Conservation (phyloP, 371 early-diverging fungal genomes). For the Zancudomyces culisetae region DNA sequence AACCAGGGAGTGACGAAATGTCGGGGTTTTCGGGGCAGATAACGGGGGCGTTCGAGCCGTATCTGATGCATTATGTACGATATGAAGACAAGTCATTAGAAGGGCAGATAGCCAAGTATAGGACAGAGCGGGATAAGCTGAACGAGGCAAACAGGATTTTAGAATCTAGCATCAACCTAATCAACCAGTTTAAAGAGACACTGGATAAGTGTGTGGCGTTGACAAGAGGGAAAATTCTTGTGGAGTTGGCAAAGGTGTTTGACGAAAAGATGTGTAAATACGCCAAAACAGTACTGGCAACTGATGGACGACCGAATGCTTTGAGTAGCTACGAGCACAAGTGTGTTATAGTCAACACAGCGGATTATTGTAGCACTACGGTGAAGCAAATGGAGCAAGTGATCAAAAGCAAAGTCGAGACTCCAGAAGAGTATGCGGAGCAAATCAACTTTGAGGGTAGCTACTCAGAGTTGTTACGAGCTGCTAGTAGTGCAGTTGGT, state of each 20-base stretch:
- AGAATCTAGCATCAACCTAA: constrained; percentile 73
- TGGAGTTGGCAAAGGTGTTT: constrained; percentile 51
- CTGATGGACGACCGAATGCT: constrained; percentile 31
- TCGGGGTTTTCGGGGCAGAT: constrained; percentile 32
- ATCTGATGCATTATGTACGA: constrained; percentile 57
- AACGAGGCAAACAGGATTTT: constrained; percentile 51
- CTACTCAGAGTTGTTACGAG: not conserved
- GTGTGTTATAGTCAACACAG: constrained; percentile 70
- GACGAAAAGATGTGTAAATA: constrained; percentile 58
- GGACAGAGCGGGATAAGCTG: constrained; percentile 19
- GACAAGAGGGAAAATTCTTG: constrained; percentile 63
- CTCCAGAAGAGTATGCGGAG: no score
- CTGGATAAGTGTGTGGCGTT: constrained; percentile 62
- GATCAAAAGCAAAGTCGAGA: constrained; percentile 61
- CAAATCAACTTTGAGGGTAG: no score
- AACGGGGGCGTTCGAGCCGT: constrained; percentile 72
- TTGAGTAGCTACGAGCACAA: constrained; percentile 13
- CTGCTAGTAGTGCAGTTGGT: constrained; percentile 29
- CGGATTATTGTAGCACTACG: constrained; percentile 80
- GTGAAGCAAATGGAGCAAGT: constrained; percentile 74
- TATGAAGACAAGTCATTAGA: constrained; percentile 51
- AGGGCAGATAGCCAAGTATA: constrained; percentile 16
- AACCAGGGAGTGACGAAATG: not conserved
- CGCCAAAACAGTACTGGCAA: constrained; percentile 39
- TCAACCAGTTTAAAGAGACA: constrained; percentile 72